Conservation (phyloP, 768 basidiomycete species). For the Termitomyces sp. region DNA sequence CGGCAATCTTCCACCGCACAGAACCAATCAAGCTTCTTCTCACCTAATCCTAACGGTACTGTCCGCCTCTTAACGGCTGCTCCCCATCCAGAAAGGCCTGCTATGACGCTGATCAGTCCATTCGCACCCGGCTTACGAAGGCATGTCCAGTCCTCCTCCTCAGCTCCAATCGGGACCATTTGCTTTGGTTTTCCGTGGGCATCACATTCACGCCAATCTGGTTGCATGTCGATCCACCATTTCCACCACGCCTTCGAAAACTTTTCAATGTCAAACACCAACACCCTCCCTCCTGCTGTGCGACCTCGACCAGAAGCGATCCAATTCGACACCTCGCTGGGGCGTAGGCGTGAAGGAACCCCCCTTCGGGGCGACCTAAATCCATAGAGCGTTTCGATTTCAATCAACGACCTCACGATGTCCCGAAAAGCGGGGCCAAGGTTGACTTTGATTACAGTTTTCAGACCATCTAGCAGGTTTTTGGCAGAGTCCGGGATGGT, state of each 20-base stretch:
- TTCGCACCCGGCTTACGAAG: conserved; percentile 1
- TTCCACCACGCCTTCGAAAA: conserved; percentile 1
- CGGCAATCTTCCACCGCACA: conserved; percentile 1
- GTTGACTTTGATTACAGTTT: neutral
- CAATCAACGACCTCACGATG: neutral
- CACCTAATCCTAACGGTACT: neutral
- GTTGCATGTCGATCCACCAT: conserved; percentile 3
- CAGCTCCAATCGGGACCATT: neutral
- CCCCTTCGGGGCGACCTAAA: neutral
- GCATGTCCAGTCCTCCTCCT: conserved; percentile 1
- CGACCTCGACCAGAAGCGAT: neutral
- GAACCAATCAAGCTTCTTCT: neutral
- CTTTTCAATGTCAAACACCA: neutral
- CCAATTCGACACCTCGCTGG: neutral
- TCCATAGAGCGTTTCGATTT: neutral
- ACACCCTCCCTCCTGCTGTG: neutral
- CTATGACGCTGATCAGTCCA: neutral
- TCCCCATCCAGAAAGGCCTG: conserved; percentile 3
- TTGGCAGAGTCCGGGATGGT: neutral
- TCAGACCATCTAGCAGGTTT: neutral
- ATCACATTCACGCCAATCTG: neutral
- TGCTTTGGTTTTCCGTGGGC: neutral
- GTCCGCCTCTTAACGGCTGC: neutral
- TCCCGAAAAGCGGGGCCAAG: neutral
- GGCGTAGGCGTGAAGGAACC: neutral